A percentile compares a stretch with the other conserved stretches of the same genome.
These are phyloP conservation scores for Podospora pseudocomata DNA, from an alignment of 495 filamentous ascomycete species.

Conservation along the genomic window DNA sequence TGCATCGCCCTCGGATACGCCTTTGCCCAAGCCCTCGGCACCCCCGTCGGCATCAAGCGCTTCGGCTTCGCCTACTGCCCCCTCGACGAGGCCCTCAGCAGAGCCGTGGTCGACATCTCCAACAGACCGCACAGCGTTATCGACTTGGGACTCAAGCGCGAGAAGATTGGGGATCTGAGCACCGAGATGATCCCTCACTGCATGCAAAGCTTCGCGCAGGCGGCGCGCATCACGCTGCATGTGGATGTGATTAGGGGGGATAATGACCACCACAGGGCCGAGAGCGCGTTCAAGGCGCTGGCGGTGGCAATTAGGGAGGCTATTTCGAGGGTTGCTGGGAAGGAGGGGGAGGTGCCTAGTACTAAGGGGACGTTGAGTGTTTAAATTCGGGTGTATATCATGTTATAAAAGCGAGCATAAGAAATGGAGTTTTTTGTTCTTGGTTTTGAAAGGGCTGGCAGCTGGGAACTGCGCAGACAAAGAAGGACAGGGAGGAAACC, in stretches of 20 bases:
- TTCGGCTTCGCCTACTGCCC: slow-evolving; percentile 90
- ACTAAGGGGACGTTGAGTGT: slow-evolving; percentile 79
- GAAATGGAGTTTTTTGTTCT: background rate
- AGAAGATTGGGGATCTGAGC: slow-evolving; percentile 90
- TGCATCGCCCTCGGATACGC: slow-evolving; percentile 86
- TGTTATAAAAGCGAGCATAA: background rate
- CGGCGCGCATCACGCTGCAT: slow-evolving; percentile 86
- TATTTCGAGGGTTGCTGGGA: slow-evolving; percentile 65
- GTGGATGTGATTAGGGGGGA: slow-evolving; percentile 82
- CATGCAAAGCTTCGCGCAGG: slow-evolving; percentile 87
- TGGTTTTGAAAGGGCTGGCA: background rate
- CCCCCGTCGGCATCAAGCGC: slow-evolving; percentile 73
- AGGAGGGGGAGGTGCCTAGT: slow-evolving; percentile 87
- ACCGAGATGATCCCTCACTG: slow-evolving; percentile 98
- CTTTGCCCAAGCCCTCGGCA: slow-evolving; percentile 72
- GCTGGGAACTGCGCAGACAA: background rate
- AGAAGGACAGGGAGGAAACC: background rate
- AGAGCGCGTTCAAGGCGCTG: slow-evolving; percentile 96
- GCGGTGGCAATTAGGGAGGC: slow-evolving; percentile 79
- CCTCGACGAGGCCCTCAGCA: slow-evolving; percentile 89
- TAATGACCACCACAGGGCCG: slow-evolving; percentile 95
- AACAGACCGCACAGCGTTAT: slow-evolving; percentile 83
- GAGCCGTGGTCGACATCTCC: slow-evolving; percentile 91
- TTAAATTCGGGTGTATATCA: slow-evolving; percentile 19
- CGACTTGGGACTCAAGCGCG: slow-evolving; percentile 73